Evolutionary conservation across 1,284 basidiomycete genomes (phyloP).

Genomic region (Apiotrichum gracile): DNA sequence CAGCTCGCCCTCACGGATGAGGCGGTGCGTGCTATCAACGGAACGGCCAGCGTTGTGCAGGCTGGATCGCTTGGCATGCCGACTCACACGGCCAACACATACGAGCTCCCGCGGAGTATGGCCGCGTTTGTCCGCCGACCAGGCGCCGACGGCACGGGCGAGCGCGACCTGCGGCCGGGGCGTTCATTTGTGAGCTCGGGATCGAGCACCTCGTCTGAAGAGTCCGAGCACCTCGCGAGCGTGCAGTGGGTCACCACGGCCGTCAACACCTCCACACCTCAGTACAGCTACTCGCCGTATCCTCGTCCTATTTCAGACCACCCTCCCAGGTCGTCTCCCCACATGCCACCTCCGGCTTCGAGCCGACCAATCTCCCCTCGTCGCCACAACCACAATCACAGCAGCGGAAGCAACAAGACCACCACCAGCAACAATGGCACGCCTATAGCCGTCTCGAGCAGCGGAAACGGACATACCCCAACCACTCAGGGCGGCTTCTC

Average conservation of each 20-base stretch:
- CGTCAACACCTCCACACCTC: conserved; percentile 21
- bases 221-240: conserved; percentile 39
- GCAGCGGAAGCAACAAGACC: too few species aligned
- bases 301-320: not conserved
- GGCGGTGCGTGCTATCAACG: conserved; percentile 39
- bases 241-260: conserved; percentile 39
- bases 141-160: not conserved
- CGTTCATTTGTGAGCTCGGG: conserved; percentile 18
- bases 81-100: conserved; percentile 12
- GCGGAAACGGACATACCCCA: not conserved
- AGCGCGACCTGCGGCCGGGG: conserved; percentile 16
- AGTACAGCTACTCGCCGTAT: not conserved
- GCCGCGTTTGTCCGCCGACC: conserved; percentile 17
- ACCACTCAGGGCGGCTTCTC: not conserved
- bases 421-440: not conserved
- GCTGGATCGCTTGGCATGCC: conserved; percentile 16
- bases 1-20: conserved; percentile 39
- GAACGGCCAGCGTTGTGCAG: conserved; percentile 35
- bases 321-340: conserved; percentile 1
- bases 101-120: conserved; percentile 17
- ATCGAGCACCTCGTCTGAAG: conserved; percentile 38
- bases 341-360: conserved; percentile 33
- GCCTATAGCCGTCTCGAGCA: not conserved
- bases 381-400: too few species aligned
- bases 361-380: conserved; percentile 20